Conservation (phyloP, 176 grass and related monocot genomes). For the Elymus sibiricus region DNA sequence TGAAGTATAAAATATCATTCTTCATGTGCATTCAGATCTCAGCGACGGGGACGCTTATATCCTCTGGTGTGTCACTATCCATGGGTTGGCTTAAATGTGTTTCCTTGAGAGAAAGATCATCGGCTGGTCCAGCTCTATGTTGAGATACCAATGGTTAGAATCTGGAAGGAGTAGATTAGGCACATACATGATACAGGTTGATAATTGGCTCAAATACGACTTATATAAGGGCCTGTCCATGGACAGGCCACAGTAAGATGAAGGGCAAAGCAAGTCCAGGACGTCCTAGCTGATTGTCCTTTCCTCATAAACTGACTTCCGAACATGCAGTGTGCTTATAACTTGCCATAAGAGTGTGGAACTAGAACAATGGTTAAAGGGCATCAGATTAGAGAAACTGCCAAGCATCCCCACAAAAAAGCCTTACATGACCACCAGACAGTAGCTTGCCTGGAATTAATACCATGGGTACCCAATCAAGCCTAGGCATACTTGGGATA, state of each 20-base stretch:
- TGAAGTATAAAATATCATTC: background rate
- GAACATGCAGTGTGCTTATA: background rate
- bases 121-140: background rate
- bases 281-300: background rate
- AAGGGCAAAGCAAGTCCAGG: constrained; percentile 2
- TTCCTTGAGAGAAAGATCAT: background rate
- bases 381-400: background rate
- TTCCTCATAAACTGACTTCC: constrained; percentile 1
- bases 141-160: background rate
- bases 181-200: background rate
- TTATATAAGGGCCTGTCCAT: background rate
- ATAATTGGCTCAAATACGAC: background rate
- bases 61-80: background rate
- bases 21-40: constrained; percentile 5
- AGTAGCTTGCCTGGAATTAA: background rate
- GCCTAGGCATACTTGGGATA: background rate
- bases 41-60: background rate
- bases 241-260: background rate
- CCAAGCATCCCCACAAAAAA: background rate
- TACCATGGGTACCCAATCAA: constrained; percentile 1
- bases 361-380: background rate
- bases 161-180: background rate
- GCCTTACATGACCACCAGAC: background rate
- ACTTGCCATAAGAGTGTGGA: background rate
- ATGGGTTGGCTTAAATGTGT: background rate